Evolutionary conservation across 352 stramenopile genomes (phyloP).

Genomic region (Phytophthora hybrid): DNA sequence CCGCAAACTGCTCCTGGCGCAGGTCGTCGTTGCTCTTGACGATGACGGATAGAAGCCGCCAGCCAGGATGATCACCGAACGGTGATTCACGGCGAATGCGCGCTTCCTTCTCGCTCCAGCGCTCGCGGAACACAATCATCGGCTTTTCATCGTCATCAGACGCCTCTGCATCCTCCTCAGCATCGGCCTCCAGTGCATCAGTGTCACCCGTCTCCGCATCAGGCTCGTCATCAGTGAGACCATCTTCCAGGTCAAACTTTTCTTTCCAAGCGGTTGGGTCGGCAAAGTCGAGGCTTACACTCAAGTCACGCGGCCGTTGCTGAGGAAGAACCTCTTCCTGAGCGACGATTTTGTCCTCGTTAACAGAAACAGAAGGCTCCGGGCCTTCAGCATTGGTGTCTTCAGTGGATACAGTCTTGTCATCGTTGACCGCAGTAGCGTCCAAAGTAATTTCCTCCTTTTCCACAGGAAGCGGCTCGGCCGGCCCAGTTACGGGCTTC

Average conservation of each 20-base stretch:
- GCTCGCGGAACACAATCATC: constrained; percentile 86
- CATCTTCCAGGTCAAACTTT: constrained; percentile 81
- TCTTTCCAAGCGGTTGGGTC: constrained; percentile 75
- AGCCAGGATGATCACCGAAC: constrained; percentile 64
- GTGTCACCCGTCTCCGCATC: constrained; percentile 43
- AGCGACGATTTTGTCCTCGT: constrained; percentile 30
- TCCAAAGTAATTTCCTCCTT: neutral
- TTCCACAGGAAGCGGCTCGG: neutral
- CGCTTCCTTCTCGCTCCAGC: constrained; percentile 80
- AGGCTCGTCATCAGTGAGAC: constrained; percentile 58
- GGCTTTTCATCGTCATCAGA: constrained; percentile 68
- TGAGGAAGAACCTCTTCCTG: constrained; percentile 42
- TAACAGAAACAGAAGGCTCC: constrained; percentile 5
- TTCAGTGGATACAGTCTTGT: constrained; percentile 12
- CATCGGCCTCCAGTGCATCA: constrained; percentile 19
- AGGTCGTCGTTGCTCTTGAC: constrained; percentile 99
- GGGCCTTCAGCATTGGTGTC: constrained; percentile 5
- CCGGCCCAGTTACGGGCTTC: constrained; percentile 19
- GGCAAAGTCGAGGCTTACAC: constrained; percentile 77
- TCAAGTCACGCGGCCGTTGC: constrained; percentile 61
- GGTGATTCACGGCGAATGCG: constrained; percentile 68
- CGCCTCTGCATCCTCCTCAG: constrained; percentile 19
- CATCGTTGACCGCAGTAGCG: neutral
- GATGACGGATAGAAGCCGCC: constrained; percentile 92
- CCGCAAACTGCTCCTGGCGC: constrained; percentile 97